Base-by-base conservation (phyloP, 2,329 filamentous ascomycete genomes). In the Beauveria caledonica region DNA sequence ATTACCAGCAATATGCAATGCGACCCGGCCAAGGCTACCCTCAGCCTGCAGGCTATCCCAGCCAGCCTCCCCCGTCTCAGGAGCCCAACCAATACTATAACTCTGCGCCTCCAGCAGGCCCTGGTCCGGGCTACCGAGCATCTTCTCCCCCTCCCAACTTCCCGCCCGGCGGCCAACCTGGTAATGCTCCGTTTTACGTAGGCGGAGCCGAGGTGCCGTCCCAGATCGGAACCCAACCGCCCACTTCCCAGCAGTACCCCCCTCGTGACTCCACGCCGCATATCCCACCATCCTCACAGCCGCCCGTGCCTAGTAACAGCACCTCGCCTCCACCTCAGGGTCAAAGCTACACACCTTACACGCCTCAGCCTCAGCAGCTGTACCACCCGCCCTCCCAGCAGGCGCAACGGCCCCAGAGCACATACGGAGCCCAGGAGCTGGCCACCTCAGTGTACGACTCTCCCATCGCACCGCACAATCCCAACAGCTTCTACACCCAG, bases 371-470 rank as follows among this genome's bases (percentile, higher is more conserved):
- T 3, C 63, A 60, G n/a, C 71, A 70, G 55, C 63, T 61, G 61
- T 50, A 60, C 64, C 49, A 67, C 66, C 42, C 70, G 77, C 7
- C 83, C 82, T 63, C 68, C 62, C 64, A 64, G 44, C 6, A 83
- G 82, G 63, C 68, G 70, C 83, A 83, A 60, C 83, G 82, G 17
- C 86, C 85, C 3, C 82, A 86, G 68, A 87, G 85, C 71, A 88
- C 84, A 11, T 88, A 88, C 66, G 85, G 86, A 29, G 83, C 89
- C 0, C 89, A 92, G 73, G 89, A 93, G 74, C 78, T 93, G 51
- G 87, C 88, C 27, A 91, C 89, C 0, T 89, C 88, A 1, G 84
- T 84, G 10, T 92, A 92, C 68, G 88, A 92, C 71, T 89, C 88
- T 3, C 89, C 88, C 46, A 80, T 89, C 44, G 83, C 79, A 13